Conservation (phyloP, 169 alveolate genomes). For the Toxoplasma gondii region DNA sequence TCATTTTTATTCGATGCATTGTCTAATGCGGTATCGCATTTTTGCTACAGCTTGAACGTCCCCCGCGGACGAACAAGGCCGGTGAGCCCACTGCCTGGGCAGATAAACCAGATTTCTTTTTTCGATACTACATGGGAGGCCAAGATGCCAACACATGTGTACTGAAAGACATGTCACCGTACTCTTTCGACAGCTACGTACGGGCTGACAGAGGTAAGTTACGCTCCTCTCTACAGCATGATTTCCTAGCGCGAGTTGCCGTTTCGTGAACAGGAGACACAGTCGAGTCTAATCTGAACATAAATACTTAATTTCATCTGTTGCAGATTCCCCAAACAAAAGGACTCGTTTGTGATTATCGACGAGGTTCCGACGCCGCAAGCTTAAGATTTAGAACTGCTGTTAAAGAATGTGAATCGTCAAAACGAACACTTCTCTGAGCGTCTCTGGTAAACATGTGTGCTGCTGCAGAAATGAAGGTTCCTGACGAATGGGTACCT, state of each 20-base stretch:
- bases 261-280: background rate
- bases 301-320: background rate
- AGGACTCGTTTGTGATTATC: too few relatives aligned
- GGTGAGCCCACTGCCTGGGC: slow-evolving; percentile 52
- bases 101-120: slow-evolving; percentile 30
- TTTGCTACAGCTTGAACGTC: slow-evolving; percentile 6
- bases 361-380: too few relatives aligned
- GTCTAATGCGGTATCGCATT: too few relatives aligned
- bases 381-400: too few relatives aligned
- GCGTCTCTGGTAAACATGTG: background rate
- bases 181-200: slow-evolving; percentile 34
- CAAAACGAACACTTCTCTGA: too few relatives aligned
- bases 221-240: background rate
- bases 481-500: slow-evolving; percentile 20
- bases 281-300: background rate
- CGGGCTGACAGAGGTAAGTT: slow-evolving; percentile 18
- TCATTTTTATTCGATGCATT: too few relatives aligned
- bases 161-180: slow-evolving; percentile 11
- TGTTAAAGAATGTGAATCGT: too few relatives aligned
- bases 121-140: slow-evolving; percentile 55
- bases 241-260: background rate
- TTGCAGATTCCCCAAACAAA: background rate
- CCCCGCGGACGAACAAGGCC: background rate
- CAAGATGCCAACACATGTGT: slow-evolving; percentile 41
- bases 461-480: slow-evolving; percentile 8